A percentile compares a stretch with the other conserved stretches of the same genome.
phyloP scores from a whole-genome alignment of 1,284 basidiomycete genomes.

The Hemileia vastatrix region DNA sequence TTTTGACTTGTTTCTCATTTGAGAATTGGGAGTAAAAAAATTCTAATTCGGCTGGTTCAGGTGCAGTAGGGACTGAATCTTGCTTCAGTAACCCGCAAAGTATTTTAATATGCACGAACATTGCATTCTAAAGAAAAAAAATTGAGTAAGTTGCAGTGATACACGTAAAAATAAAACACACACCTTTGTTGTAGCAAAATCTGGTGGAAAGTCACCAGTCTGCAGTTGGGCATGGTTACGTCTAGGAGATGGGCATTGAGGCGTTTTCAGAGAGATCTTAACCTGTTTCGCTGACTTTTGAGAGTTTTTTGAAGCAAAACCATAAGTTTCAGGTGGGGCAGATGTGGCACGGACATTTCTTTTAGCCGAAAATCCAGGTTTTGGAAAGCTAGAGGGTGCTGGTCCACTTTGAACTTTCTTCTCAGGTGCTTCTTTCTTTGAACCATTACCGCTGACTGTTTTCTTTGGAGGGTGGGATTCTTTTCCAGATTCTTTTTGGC shows the following conservation, averaged over 20 bases:
- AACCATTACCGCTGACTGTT: no score
- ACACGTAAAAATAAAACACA: not conserved
- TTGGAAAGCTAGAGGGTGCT: no score
- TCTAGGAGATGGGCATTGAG: no score
- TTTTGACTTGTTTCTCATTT: not conserved
- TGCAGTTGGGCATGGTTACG: not conserved
- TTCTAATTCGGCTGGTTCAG: not conserved
- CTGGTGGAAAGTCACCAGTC: not conserved
- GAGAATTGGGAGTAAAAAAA: constrained; percentile 8
- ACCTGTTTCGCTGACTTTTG: no score
- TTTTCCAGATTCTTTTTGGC: no score
- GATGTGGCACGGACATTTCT: not conserved
- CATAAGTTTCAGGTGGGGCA: constrained; percentile 5
- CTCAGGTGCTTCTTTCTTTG: no score
- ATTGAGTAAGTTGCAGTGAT: not conserved
- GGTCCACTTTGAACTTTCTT: no score
- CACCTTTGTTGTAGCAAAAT: constrained; percentile 3
- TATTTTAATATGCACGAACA: constrained; percentile 12
- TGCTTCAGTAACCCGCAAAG: constrained; percentile 16
- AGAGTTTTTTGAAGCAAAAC: no score
- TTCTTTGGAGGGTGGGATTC: no score
- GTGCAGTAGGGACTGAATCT: constrained; percentile 2
- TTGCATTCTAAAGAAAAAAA: constrained; percentile 13
- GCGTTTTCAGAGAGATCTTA: no score
- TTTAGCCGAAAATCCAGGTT: no score